Evolutionary conservation across 2,329 filamentous ascomycete species (phyloP).

Genomic region (Parastagonospora avenae): DNA sequence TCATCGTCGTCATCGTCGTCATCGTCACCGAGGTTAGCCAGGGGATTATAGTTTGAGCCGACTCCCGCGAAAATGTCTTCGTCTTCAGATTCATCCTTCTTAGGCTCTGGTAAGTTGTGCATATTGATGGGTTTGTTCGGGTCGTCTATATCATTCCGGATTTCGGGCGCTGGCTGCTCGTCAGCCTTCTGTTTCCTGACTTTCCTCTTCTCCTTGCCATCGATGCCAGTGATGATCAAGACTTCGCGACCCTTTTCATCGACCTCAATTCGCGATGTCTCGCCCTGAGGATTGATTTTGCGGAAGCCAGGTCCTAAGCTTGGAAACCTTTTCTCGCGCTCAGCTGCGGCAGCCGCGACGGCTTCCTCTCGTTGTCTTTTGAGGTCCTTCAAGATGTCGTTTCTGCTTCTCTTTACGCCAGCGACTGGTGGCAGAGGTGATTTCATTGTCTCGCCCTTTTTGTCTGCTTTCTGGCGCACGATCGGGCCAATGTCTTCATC

Average conservation of each 20-base stretch:
- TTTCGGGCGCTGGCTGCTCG: constrained; percentile 32
- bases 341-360: constrained; percentile 49
- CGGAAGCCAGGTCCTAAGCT: constrained; percentile 61
- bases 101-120: constrained; percentile 41
- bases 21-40: constrained; percentile 58
- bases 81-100: constrained; percentile 54
- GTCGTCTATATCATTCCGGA: constrained; percentile 52
- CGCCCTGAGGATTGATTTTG: constrained; percentile 56
- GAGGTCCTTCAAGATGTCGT: constrained; percentile 64
- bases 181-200: constrained; percentile 58
- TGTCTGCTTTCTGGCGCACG: constrained; percentile 62
- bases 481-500: constrained; percentile 73
- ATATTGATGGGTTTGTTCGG: constrained; percentile 52
- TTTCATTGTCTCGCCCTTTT: constrained; percentile 58
- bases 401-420: constrained; percentile 59
- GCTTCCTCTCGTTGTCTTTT: constrained; percentile 59
- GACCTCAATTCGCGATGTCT: constrained; percentile 60
- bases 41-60: constrained; percentile 64
- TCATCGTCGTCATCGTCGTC: constrained; percentile 46
- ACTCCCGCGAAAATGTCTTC: constrained; percentile 68
- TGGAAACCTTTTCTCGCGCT: constrained; percentile 48
- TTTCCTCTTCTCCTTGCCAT: constrained; percentile 67
- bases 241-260: constrained; percentile 63
- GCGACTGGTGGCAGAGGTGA: constrained; percentile 47
- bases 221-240: constrained; percentile 62